Base-by-base conservation (phyloP, 78 protist species). In the Dictyostelium discoideum region DNA sequence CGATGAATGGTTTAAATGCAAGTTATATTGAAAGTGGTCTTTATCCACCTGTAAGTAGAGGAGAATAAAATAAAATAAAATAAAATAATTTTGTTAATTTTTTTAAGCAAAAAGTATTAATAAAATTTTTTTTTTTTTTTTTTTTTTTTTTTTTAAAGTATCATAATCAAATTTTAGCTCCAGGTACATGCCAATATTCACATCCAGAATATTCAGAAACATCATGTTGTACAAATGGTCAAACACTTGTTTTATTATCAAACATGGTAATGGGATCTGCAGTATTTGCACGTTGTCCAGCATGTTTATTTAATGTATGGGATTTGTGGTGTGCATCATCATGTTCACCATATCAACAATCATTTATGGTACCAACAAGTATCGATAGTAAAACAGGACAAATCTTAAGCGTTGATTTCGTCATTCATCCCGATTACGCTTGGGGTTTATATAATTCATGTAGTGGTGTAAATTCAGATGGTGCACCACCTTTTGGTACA, bases 311-410 rank as follows among this genome's bases (percentile, higher is more conserved):
- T 39, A 92, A 92, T 72, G 26, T 92, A 5, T 92, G 85, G 87
- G 92, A 86, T 86, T 22, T 92, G 20, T 92, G 96, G 96, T 92
- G 96, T 81, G 96, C 87, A 32, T 76, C 84, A 26, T 57, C 85
- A 20, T 92, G 96, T 37, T 26, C 65, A 29, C 96, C 96, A 4
- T 81, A 84, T 39, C 96, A 92, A 84, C 14, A 40, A 22, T 46
- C 83, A 20, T 92, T 92, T 92, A 86, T 92, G 88, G 63, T 90
- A 13, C 54, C 81, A 11, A 22, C 63, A 9, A 24, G 32, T 8
- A n/a, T 50, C 26, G 26, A 60, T 60, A 2, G 3, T 5, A 54
- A 32, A 7, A 84, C 48, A 10, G 67, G 42, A 42, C 48, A 80
- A 24, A 73, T 84, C 24, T 11, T 10, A 32, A 32, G 16, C 3